A percentile compares a stretch with the other conserved stretches of the same genome.
Evolutionary conservation across 2,329 filamentous ascomycete genomes (phyloP).

Genomic region (Xylariales sp.): DNA sequence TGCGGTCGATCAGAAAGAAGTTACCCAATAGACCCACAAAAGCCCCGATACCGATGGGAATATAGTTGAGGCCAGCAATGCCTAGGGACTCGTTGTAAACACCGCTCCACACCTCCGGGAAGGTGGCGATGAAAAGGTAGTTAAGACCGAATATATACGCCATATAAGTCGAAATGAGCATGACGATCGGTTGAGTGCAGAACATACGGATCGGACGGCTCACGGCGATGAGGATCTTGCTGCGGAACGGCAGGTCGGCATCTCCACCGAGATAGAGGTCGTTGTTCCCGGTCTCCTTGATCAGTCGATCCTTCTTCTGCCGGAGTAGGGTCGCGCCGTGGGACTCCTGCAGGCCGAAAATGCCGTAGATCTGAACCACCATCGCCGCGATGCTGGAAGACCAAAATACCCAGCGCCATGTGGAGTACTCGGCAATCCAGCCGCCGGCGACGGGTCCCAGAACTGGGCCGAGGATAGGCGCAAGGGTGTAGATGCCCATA

Average conservation of each 20-base stretch:
- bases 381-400: slow-evolving; percentile 31
- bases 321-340: slow-evolving; percentile 29
- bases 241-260: slow-evolving; percentile 17
- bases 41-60: slow-evolving; percentile 21
- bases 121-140: slow-evolving; percentile 42
- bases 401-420: slow-evolving; percentile 45
- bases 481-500: slow-evolving; percentile 36
- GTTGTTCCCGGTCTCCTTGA: too few species aligned
- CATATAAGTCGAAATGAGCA: slow-evolving; percentile 38
- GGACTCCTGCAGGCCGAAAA: slow-evolving; percentile 37
- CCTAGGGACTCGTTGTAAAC: slow-evolving; percentile 18
- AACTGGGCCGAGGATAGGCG: slow-evolving; percentile 24
- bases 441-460: slow-evolving; percentile 32
- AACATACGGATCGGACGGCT: slow-evolving; percentile 41
- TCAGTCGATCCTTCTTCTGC: slow-evolving; percentile 24
- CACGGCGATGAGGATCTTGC: slow-evolving; percentile 30
- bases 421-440: slow-evolving; percentile 31
- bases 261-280: too few species aligned
- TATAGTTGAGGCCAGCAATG: slow-evolving; percentile 24
- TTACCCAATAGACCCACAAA: slow-evolving; percentile 26
- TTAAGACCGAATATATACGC: slow-evolving; percentile 41
- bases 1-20: slow-evolving; percentile 34
- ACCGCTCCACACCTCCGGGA: slow-evolving; percentile 35
- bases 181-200: slow-evolving; percentile 38
- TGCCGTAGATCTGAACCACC: slow-evolving; percentile 25